phyloP scores from a whole-genome alignment of 768 basidiomycete genomes.

The Tulasnella sp. region DNA sequence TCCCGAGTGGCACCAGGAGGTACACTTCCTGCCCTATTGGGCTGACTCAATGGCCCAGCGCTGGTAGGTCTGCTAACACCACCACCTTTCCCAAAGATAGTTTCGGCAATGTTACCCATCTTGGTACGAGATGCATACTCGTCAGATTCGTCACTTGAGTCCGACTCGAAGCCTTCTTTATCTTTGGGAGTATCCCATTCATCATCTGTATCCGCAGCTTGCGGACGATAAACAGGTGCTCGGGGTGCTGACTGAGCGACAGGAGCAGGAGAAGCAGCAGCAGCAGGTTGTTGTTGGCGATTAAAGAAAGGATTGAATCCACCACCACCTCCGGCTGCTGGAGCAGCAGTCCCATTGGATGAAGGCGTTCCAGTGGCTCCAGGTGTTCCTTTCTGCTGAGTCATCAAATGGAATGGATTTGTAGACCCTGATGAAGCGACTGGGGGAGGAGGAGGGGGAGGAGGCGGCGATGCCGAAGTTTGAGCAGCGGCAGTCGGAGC shows the following conservation, averaged over 20 bases:
- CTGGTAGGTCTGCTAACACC: constrained; percentile 37
- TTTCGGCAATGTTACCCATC: constrained; percentile 59
- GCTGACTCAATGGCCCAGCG: constrained; percentile 27
- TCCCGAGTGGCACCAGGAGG: constrained; percentile 30
- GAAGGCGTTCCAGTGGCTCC: constrained; percentile 26
- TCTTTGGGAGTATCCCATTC: constrained; percentile 82
- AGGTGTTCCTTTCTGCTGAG: constrained; percentile 28
- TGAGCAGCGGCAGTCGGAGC: constrained; percentile 28
- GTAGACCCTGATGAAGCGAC: constrained; percentile 27
- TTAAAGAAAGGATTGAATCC: constrained; percentile 69
- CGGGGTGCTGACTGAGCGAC: constrained; percentile 19
- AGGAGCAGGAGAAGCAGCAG: constrained; percentile 21
- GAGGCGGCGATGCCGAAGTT: constrained; percentile 23
- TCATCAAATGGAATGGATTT: constrained; percentile 69
- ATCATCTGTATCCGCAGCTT: constrained; percentile 42
- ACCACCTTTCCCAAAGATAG: constrained; percentile 50
- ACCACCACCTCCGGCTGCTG: constrained; percentile 30
- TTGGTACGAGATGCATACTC: constrained; percentile 53
- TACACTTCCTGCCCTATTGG: constrained; percentile 48
- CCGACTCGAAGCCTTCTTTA: constrained; percentile 43
- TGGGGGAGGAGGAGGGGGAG: constrained; percentile 12
- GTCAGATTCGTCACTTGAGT: constrained; percentile 71
- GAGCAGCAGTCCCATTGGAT: constrained; percentile 27
- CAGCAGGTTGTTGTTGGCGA: constrained; percentile 26
- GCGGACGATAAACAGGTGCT: constrained; percentile 25